These are phyloP conservation scores for Lachnellula cervina DNA, from an alignment of 2,329 filamentous ascomycete species.

Conservation along the genomic window DNA sequence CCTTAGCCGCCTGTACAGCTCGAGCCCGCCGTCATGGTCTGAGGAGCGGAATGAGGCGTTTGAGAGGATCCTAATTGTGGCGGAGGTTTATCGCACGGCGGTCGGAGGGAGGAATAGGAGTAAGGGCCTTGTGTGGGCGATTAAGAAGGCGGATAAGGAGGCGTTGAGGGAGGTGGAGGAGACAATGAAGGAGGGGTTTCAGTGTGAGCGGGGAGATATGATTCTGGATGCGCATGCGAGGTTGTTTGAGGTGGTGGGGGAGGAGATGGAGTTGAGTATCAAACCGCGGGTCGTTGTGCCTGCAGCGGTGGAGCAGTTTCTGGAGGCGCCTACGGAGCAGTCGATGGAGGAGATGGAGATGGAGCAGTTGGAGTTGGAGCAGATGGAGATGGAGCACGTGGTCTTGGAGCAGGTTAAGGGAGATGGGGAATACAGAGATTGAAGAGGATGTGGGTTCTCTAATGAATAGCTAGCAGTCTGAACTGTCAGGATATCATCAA, in stretches of 20 bases:
- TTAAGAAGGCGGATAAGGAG: background rate
- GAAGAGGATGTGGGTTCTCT: no score
- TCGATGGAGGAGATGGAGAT: no score
- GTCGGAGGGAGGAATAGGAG: background rate
- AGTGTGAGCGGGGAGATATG: background rate
- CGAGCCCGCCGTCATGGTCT: background rate
- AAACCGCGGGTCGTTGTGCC: background rate
- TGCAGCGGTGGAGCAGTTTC: no score
- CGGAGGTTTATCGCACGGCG: background rate
- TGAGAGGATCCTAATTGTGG: background rate
- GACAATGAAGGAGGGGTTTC: background rate
- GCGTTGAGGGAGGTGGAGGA: background rate
- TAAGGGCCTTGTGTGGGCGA: background rate
- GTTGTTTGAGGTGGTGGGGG: background rate
- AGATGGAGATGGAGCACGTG: no score
- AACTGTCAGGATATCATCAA: no score
- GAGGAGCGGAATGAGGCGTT: background rate
- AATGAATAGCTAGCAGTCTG: no score
- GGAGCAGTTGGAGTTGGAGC: no score
- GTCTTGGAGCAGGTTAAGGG: no score
- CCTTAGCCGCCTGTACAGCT: background rate
- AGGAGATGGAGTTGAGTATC: background rate
- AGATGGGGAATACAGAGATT: no score
- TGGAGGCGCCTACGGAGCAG: no score
- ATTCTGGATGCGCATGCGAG: background rate